Percentiles rank a stretch among this genome's conserved stretches.
Conservation (phyloP, 2,329 filamentous ascomycete genomes). For the Periconia digitata region DNA sequence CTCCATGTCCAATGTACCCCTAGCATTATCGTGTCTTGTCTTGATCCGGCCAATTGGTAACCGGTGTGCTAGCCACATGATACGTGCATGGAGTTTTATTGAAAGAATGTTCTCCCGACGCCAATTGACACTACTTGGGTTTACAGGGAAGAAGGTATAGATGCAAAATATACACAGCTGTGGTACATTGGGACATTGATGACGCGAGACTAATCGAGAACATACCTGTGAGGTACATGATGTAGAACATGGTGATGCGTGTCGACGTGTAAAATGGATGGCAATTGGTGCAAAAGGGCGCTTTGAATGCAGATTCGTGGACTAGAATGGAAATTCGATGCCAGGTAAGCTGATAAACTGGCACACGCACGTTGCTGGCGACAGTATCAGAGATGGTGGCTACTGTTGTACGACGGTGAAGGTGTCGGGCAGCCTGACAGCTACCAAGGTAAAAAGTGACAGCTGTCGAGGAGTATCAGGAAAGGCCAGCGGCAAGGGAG, state of each 20-base stretch:
- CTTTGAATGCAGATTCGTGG: constrained; percentile 26
- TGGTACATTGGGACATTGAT: constrained; percentile 10
- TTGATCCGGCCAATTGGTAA: constrained; percentile 12
- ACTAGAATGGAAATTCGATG: constrained; percentile 22
- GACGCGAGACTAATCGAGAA: constrained; percentile 13
- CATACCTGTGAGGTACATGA: constrained; percentile 49
- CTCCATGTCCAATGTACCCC: background rate
- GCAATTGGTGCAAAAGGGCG: constrained; percentile 28
- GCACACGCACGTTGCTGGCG: constrained; percentile 38
- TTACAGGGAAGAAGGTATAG: constrained; percentile 6
- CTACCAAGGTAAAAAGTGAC: constrained; percentile 41
- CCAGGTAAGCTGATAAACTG: constrained; percentile 33
- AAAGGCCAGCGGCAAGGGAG: constrained; percentile 39
- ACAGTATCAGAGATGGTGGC: constrained; percentile 35
- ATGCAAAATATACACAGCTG: constrained; percentile 8
- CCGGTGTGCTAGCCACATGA: constrained; percentile 15
- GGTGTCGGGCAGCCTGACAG: constrained; percentile 33
- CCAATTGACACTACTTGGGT: constrained; percentile 13
- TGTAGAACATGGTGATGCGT: constrained; percentile 43
- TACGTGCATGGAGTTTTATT: constrained; percentile 3
- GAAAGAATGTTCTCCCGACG: constrained; percentile 5
- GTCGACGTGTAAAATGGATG: constrained; percentile 21
- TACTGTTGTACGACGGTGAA: constrained; percentile 40
- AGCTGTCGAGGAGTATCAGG: constrained; percentile 38
- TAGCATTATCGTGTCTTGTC: constrained; percentile 1